Base-by-base conservation (phyloP, 768 basidiomycete species). In the Russula compacta region DNA sequence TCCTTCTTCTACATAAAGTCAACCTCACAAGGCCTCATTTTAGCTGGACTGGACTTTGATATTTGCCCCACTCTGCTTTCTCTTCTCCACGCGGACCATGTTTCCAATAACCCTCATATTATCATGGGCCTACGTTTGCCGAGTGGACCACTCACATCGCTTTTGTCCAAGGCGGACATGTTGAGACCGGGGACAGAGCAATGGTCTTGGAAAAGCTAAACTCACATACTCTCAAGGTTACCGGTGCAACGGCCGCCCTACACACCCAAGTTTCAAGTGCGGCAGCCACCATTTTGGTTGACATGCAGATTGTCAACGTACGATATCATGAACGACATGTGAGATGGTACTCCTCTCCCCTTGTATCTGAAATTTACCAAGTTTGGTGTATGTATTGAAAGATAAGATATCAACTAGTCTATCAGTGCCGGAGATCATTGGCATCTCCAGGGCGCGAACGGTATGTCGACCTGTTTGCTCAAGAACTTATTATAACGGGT, bases 371-470 rank as follows among this genome's bases (percentile, higher is more conserved):
- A 32, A 6, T n/a, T 52, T n/a, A 43, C n/a, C 4, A 29, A 6
- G 19, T 6, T 33, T 21, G 9, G 12, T 36, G 7, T 53, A 92
- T 89, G 83, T 94, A 5, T 79, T 98, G 1, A 78, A 81, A 63
- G 74, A 84, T 58, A 81, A 63, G 74, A 84, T 58, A 82, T 98
- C 49, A 80, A 81, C 57, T 98, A 94, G 95, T 80, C 84, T 43
- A 85, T 98, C 63, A 78, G 78, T 3, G 79, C 83, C 66, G 91
- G 92, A 43, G 86, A 95, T 44, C 79, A 88, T 29, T 97, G 93
- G 92, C 89, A 95, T 68, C 82, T 98, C 12, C 82, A 85, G 67
- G 95, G 95, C 8, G 75, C 85, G 24, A 98, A 98, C 70, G 95
- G 90, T 86, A 70, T 38, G 75, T 65, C 4, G 17, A 0, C 32